A percentile compares a stretch with the other conserved stretches of the same genome.
Conservation (phyloP, 2,329 filamentous ascomycete genomes). For the Clonostachys chloroleuca region DNA sequence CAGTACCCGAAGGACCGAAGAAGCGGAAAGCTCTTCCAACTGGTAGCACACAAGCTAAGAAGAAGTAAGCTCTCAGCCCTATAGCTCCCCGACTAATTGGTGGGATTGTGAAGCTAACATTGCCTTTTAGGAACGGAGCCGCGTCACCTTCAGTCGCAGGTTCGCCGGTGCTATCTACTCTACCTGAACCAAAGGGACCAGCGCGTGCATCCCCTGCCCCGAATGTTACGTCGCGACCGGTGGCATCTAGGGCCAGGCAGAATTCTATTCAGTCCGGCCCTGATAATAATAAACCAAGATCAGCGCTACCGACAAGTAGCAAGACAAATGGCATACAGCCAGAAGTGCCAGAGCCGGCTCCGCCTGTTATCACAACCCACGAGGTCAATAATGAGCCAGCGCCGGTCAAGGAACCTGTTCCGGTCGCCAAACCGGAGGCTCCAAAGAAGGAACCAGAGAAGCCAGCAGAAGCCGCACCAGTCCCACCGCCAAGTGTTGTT, state of each 20-base stretch:
- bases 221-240: conserved; percentile 50
- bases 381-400: conserved; percentile 39
- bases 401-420: conserved; percentile 39
- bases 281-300: conserved; percentile 49
- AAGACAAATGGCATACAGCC: conserved; percentile 51
- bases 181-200: conserved; percentile 54
- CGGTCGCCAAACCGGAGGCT: conserved; percentile 21
- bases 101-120: conserved; percentile 7
- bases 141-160: conserved; percentile 70
- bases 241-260: conserved; percentile 69
- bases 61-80: conserved; percentile 54
- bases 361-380: conserved; percentile 17
- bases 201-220: conserved; percentile 58
- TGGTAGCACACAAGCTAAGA: conserved; percentile 69
- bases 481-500: conserved; percentile 18
- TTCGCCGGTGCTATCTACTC: conserved; percentile 68
- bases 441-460: conserved; percentile 25
- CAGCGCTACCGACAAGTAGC: conserved; percentile 56
- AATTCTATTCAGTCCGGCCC: conserved; percentile 62
- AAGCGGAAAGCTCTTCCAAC: conserved; percentile 63
- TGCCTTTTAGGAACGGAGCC: conserved; percentile 28
- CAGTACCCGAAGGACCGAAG: conserved; percentile 65
- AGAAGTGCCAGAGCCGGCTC: conserved; percentile 27
- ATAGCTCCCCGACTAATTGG: background rate
- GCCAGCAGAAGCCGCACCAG: conserved; percentile 12